Evolutionary conservation across 805 yeast species (phyloP), one percentile per base, ranked within the genome.

Genomic region (Candida multigemmis): DNA sequence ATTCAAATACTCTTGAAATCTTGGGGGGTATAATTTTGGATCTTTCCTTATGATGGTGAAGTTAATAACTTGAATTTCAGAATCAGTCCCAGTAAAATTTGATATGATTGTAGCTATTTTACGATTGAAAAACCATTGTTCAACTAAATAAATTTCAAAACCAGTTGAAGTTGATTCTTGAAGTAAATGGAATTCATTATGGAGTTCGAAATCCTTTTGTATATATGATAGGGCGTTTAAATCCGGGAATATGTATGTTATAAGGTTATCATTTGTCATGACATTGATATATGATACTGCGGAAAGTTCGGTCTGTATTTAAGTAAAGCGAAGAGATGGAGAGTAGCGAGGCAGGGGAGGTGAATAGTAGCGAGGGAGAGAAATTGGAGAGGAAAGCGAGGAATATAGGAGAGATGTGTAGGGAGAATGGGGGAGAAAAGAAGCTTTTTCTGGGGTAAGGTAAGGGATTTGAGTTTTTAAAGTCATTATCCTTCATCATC

Each of bases 91-190:
- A 0, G 97, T 89, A 50, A 71, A 91, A 1, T 89, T 73, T 1
- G 91, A 74, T 11, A 89, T 77, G 4, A 81, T 65, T 1, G 79
- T 65, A 14, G 82, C 75, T 8, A 74, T 56, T 22, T 69, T 62
- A 23, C 97, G 61, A 32, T 76, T 77, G 18, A 79, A 66, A 3
- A 82, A 78, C 98, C 98, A 91, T 50, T 89, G 96, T 49, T 91
- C 97, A 7, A 89, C 94, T 20, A 91, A 63, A 48, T 91, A 91
- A 10, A 82, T 70, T 51, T 91, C 97, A 46, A 80, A 85, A 2
- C 98, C 97, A 1, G 60, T 41, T 14, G 79, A 60, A 7, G 53
- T 55, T 4, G 74, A 51, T 28, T 61, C 65, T 24, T 69, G 71
- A 19, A 65, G 35, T 8, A 64, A 31, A 34, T 52, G 71, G 33